Base-by-base conservation (phyloP, 2,329 filamentous ascomycete species). In the Colletotrichum liaoningense region DNA sequence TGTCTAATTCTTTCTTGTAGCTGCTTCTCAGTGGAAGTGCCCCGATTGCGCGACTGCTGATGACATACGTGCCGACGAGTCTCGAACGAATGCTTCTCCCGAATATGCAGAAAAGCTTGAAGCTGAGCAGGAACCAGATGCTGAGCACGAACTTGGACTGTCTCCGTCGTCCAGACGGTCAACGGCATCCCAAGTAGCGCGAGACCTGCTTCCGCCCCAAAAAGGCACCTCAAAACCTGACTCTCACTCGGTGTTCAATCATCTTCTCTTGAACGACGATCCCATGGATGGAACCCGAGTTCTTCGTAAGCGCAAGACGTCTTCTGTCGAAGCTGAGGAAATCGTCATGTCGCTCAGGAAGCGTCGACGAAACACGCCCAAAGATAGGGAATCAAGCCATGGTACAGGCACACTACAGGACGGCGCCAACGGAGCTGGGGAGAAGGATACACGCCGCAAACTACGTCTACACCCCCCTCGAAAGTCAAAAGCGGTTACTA, bases 291-390 rank as follows among this genome's bases (percentile, higher is more conserved):
- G 93, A 58, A 92, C 94, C 9, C 92, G 95, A 66, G 90, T 93
- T 38, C 85, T 97, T 73, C 90, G 95, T 73, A 97, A 97, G 83
- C 91, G 95, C 67, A 97, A 96, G 82, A 92, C 94, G 22, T 95
- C 94, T 1, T 93, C 93, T 3, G 86, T 89, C 14, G 91, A 93
- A 62, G 86, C 84, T 75, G 86, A 94, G 75, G 88, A 93, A 76
- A 85, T 85, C 19, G 82, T 84, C 19, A 83, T 86, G 71, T 84
- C 86, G 1, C 79, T 88, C 46, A 87, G 88, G 73, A 92, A 90
- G 80, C 86, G 90, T 42, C 83, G 87, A 57, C 86, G 86, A 77
- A 85, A 87, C 28, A 83, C 83, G 0, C 84, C 83, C 0, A 85
- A 85, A n/a, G 87, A 84, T 42, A 83, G 81, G 46, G 71, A 80